Base-by-base conservation (phyloP, 768 basidiomycete genomes). In the Paxillus rubicundulus region DNA sequence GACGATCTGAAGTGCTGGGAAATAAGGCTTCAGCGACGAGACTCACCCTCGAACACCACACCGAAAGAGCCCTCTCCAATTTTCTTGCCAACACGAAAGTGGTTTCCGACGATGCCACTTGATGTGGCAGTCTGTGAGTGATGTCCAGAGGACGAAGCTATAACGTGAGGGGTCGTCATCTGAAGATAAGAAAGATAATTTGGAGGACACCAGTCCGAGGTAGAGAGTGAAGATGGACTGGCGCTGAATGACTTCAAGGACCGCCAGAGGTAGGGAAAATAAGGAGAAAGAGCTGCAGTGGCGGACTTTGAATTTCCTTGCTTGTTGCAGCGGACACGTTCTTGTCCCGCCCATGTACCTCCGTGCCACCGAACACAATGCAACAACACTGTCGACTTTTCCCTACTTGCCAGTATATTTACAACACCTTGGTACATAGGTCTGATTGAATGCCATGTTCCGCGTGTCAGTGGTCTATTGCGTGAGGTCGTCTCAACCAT, bases 21-120 rank as follows among this genome's bases (percentile, higher is more conserved):
- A 18, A 18, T 5, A 27, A 53, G n/a, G 20, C 32, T 10, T 16
- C 46, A 16, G 34, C 36, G 20, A 34, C 20, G 48, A 49, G n/a
- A 73, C 77, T 46, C 66, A 94, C 97, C 87, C 81, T 98, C 87
- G 72, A 97, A 92, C 56, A 98, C 88, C 59, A 98, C 96, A 64
- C 96, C 96, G 69, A 99, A 99, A n/a, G 88, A 91, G 46, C 96
- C 96, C 74, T 99, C 96, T 44, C 96, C 96, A 69, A 98, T 96
- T 84, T 98, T 98, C 81, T 96, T 94, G 46, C 96, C 96, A 47
- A 98, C 94, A 57, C 89, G 81, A 67, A 83, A 91, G 68, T 89
- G 83, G 63, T 77, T 84, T 39, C 89, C 89, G 53, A 91, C 86
- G 69, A 91, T 82, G 62, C 87, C 83, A 70, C 84, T 87, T 37